phyloP scores from a whole-genome alignment of 805 yeast genomes.

The Lachancea lanzarotensis region DNA sequence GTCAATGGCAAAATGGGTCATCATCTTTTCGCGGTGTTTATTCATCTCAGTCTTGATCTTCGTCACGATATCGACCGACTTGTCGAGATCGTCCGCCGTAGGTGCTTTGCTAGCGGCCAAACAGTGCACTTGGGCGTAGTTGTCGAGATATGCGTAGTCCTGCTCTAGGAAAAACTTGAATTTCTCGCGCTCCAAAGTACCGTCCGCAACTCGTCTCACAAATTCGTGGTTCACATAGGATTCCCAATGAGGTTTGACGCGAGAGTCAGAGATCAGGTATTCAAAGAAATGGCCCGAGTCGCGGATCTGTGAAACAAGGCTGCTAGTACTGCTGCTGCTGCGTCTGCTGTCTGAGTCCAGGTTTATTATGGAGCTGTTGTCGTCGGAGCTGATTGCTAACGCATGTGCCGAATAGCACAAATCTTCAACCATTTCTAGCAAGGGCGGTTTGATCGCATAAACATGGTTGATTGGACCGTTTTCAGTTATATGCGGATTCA shows the following conservation, averaged over 20 bases:
- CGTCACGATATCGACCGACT: slow-evolving; percentile 45
- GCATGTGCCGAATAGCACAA: slow-evolving; percentile 27
- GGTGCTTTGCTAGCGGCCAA: slow-evolving; percentile 60
- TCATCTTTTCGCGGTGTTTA: slow-evolving; percentile 48
- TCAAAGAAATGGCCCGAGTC: slow-evolving; percentile 35
- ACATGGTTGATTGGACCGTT: slow-evolving; percentile 76
- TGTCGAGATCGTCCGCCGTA: slow-evolving; percentile 41
- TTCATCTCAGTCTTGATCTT: slow-evolving; percentile 50
- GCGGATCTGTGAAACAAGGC: slow-evolving; percentile 5
- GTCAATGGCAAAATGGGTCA: slow-evolving; percentile 28
- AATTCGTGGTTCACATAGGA: slow-evolving; percentile 57
- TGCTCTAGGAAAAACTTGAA: slow-evolving; percentile 49
- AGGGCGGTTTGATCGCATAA: slow-evolving; percentile 33
- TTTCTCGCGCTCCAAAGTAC: slow-evolving; percentile 41
- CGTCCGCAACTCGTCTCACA: slow-evolving; percentile 46
- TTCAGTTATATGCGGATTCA: slow-evolving; percentile 37
- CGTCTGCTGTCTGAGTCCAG: no score
- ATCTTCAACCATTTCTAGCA: slow-evolving; percentile 32
- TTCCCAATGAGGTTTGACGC: slow-evolving; percentile 50
- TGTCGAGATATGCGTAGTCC: slow-evolving; percentile 64
- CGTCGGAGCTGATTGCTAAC: background rate
- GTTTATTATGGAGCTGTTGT: no score
- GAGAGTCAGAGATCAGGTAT: slow-evolving; percentile 51
- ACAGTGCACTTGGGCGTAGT: slow-evolving; percentile 60
- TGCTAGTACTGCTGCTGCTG: slow-evolving; percentile 4